Base-by-base conservation (phyloP, 352 stramenopile species). In the Blastocystis sp. region DNA sequence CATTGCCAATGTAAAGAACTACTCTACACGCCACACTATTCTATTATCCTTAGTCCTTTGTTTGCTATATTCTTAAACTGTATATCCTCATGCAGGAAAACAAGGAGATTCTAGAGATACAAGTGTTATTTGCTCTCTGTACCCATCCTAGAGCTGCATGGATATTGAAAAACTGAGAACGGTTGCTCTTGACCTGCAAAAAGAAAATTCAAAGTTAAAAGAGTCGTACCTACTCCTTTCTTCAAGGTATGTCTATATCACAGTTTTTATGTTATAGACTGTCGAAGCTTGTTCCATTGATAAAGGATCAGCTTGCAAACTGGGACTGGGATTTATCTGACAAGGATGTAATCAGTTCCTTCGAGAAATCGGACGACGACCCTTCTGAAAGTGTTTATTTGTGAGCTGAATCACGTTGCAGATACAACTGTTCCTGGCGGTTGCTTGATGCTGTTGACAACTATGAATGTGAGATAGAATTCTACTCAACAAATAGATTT, bases 221-320 rank as follows among this genome's bases (percentile, higher is more conserved):
- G 47, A 66, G 20, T 64, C 73, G 2, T 84, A 84, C 68, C 7
- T 84, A 18, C 53, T 84, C 29, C 56, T 84, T 11, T 84, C 73
- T 20, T 84, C 73, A 43, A 5, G 73, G 73, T 84, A 47, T 2
- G 73, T 18, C 4, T 68, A 26, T 54, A 29, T 9, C 20, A 15
- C 23, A 3, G 11, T 55, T 39, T 43, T 39, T 45, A n/a, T 54
- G 3, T 43, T 68, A 4, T 47, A 84, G 73, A 20, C 41, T 84
- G 50, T 84, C 73, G 9, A 64, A 68, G 53, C 23, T 84, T 4
- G 68, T 84, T 29, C 73, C 73, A 45, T 20, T 84, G 11, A 56
- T 84, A 20, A 84, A 68, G 56, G 50, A 84, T 29, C 45, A 84
- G n/a, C 56, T 84, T 37, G 13, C 73, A 0, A 68, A 68, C 37